Base-by-base conservation (phyloP, 129 eudicot species). In the Flaveria ramosissima region DNA sequence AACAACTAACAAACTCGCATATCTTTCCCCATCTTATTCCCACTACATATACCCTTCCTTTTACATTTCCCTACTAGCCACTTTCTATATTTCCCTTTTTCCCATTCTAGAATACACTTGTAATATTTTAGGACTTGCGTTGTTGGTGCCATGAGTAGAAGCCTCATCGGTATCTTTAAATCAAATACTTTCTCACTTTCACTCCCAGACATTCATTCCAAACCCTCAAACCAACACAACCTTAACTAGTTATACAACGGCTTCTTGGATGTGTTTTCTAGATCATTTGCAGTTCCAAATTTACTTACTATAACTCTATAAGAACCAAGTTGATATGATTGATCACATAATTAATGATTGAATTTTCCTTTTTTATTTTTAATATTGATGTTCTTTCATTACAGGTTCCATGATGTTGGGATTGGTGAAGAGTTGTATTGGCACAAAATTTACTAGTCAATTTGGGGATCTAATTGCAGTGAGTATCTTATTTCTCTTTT, bases 401-500 rank as follows among this genome's bases (percentile, higher is more conserved):
- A 72, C 92, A 93, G 98, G 96, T 73, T 81, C 84, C 14, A 77
- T 83, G 71, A 86, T 93, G 95, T 68, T 93, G 81, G 88, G 97
- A 61, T 62, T 90, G 42, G 96, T 93, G 57, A 93, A 88, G 86
- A 93, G 96, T 56, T 93, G 96, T 64, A 88, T 93, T 42, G 97
- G 97, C 79, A 93, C 97, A 26, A 93, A 93, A 71, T 93, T 90
- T 80, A 93, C 96, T 14, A 86, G 96, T 81, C 98, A 90, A 81
- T 93, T 93, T 84, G 98, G 98, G 32, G 89, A 88, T 80, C 85
- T 93, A 36, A 84, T 93, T 32, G 97, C 98, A 21, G 98, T 93
- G 82, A 90, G 96, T 84, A n/a, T 63, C 53, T 0, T 48, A 26
- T 70, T 61, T n/a, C 3, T 73, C 41, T 14, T 80, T 61, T 6